Evolutionary conservation across 2,329 filamentous ascomycete genomes (phyloP), one percentile per base, ranked within the genome.

Genomic region (Meredithiella fracta): DNA sequence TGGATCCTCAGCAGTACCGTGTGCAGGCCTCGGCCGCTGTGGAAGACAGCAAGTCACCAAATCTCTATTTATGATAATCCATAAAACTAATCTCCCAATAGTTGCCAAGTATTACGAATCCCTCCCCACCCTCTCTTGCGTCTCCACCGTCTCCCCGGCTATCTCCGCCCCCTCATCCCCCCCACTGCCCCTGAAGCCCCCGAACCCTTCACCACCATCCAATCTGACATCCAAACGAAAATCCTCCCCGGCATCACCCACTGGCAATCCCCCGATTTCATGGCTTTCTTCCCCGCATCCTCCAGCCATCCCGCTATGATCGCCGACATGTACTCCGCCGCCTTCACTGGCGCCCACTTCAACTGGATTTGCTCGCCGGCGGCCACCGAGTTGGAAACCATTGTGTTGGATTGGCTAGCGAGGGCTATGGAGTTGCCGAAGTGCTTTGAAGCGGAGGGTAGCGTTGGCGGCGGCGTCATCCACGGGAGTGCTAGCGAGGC

Each of bases 321-420:
- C 9, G 91, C 88, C 20, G 91, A 97, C 70, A 82, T 97, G 72
- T 97, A 95, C 73, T 87, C 82, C 47, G 83, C 86, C 3, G 85
- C 88, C 5, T 90, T 96, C 69, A 92, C 82, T 11, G 86, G 86
- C 15, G 88, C 91, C 1, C 88, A 88, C 40, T 97, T 97, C 75
- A 97, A 97, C 70, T 97, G 91, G 91, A 82, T 96, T 61, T 96
- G 91, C 70, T 89, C 83, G 4, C 91, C 91, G 0, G 89, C 86
- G 5, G 83, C 92, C 17, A 97, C 91, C 0, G 91, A 97, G 70
- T 77, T 97, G 51, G 91, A 97, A 73, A 95, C 90, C 0, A 77
- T 96, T 23, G 84, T 95, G 47, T 76, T 96, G 67, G 91, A 97
- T 69, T 97, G 91, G 90, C 72, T 96, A 2, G 87, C 84, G 15